Percentiles rank a stretch among this genome's conserved stretches.
These are phyloP conservation scores for Zanthoxylum bungeanum DNA, from an alignment of 345 rosid genomes.

Conservation along the genomic window DNA sequence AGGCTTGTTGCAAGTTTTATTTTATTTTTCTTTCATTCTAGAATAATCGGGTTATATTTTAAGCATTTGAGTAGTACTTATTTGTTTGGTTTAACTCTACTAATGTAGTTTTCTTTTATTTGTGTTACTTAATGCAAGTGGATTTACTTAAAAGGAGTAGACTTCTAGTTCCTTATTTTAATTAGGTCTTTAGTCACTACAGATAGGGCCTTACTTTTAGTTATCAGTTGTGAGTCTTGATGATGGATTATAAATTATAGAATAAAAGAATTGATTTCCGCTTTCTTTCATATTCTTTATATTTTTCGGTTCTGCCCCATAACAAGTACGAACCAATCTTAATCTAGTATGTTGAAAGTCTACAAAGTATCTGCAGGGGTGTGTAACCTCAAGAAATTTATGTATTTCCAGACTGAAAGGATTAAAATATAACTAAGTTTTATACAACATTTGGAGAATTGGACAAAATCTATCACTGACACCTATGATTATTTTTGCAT, in stretches of 20 bases:
- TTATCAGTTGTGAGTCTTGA: background rate
- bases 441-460: background rate
- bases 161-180: too few relatives aligned
- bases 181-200: background rate
- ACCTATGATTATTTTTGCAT: background rate
- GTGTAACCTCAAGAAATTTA: background rate
- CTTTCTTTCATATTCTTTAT: background rate
- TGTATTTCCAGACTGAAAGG: background rate
- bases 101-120: background rate
- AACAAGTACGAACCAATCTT: background rate
- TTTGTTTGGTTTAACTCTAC: background rate
- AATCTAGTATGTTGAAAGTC: background rate
- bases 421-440: background rate
- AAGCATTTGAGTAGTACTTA: background rate
- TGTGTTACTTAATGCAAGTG: background rate
- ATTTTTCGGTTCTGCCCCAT: background rate
- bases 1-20: background rate
- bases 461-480: background rate
- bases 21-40: background rate
- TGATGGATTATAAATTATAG: too few relatives aligned
- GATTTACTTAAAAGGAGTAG: too few relatives aligned
- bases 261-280: background rate
- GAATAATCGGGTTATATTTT: background rate
- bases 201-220: background rate
- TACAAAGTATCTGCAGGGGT: background rate